Evolutionary conservation across 495 filamentous ascomycete genomes (phyloP).

Genomic region (Neurospora sp.): DNA sequence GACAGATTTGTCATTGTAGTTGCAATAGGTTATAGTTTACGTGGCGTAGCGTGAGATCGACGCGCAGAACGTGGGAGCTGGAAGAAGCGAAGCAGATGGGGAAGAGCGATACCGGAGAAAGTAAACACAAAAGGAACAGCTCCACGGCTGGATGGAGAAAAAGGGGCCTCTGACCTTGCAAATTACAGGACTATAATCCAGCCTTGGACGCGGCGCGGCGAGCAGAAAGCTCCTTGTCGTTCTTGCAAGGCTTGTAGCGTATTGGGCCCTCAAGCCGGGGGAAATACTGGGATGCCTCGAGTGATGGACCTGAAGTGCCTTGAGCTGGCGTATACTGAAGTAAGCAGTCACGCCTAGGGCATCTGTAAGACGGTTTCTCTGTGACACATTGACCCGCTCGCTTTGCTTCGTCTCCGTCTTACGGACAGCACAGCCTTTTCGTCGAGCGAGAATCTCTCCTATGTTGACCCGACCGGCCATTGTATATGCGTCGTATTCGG

Average conservation of each 20-base stretch:
- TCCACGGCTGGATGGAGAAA: too few species aligned
- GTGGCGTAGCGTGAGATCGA: too few species aligned
- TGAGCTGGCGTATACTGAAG: not conserved
- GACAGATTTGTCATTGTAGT: too few species aligned
- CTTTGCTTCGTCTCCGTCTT: not conserved
- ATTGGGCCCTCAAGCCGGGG: not conserved
- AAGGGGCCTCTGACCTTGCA: not conserved
- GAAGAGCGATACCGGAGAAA: too few species aligned
- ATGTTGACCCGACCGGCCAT: not conserved
- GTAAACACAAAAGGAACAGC: too few species aligned
- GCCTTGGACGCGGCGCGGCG: not conserved
- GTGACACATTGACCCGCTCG: too few species aligned
- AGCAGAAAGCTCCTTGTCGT: not conserved
- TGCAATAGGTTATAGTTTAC: too few species aligned
- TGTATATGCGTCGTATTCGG: not conserved
- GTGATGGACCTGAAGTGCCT: not conserved
- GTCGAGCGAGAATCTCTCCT: not conserved
- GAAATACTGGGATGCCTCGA: not conserved
- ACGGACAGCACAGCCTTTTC: not conserved
- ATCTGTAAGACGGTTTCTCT: not conserved
- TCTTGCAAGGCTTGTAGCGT: not conserved
- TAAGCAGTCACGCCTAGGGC: not conserved
- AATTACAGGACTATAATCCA: not conserved
- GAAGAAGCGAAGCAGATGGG: too few species aligned
- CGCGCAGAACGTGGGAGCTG: too few species aligned